These are phyloP conservation scores for Parmelia sp. DNA, from an alignment of 495 filamentous ascomycete genomes.

Conservation along the genomic window DNA sequence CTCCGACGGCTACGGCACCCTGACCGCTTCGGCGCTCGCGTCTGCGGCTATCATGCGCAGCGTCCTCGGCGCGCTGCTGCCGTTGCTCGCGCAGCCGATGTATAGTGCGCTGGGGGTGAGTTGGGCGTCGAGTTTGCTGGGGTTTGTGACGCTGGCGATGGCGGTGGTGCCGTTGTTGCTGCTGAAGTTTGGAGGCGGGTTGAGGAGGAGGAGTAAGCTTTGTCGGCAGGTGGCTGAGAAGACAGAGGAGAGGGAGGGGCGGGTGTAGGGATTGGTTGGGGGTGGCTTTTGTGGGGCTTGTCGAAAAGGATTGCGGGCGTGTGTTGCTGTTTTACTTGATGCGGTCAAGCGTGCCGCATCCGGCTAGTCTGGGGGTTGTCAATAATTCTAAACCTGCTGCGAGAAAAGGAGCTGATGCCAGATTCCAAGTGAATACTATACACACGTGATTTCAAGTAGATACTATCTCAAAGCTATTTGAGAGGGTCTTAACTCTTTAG, in stretches of 20 bases:
- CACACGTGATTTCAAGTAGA: too few species aligned
- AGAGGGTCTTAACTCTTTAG: too few species aligned
- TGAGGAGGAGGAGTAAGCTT: constrained; percentile 38
- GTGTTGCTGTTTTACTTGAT: too few species aligned
- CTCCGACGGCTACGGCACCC: constrained; percentile 41
- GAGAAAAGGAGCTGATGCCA: too few species aligned
- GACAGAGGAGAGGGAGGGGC: neutral
- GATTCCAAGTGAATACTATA: too few species aligned
- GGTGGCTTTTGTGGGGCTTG: too few species aligned
- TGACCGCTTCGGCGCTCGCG: constrained; percentile 40
- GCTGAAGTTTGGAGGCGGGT: constrained; percentile 33
- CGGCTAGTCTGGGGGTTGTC: too few species aligned
- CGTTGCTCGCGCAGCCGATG: constrained; percentile 41
- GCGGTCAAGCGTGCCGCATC: too few species aligned
- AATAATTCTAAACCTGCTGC: too few species aligned
- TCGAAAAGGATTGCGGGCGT: too few species aligned
- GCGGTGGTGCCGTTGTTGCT: constrained; percentile 34
- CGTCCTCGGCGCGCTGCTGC: constrained; percentile 35
- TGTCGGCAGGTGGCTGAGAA: constrained; percentile 29
- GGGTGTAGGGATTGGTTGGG: neutral
- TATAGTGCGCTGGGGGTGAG: constrained; percentile 38
- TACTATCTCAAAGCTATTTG: too few species aligned
- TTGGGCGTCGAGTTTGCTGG: constrained; percentile 44
- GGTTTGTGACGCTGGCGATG: constrained; percentile 39
- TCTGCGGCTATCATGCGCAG: constrained; percentile 39